Evolutionary conservation across 2,329 filamentous ascomycete genomes (phyloP).

Genomic region (Penicillium expansum): DNA sequence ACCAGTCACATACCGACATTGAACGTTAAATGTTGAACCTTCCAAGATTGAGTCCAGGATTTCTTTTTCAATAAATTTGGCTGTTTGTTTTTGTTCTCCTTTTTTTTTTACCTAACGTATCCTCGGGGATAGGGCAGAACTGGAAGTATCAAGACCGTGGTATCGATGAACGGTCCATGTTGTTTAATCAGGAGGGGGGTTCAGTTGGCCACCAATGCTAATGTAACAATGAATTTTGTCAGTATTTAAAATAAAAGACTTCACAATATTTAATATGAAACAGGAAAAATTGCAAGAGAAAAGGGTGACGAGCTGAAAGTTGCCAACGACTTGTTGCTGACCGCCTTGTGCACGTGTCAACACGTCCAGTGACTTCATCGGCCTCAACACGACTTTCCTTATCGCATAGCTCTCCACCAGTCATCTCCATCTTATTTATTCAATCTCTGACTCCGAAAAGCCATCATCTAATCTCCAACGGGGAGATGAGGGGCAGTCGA

Average conservation of each 20-base stretch:
- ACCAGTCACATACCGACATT: not conserved
- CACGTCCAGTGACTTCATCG: conserved; percentile 22
- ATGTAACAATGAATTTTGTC: not conserved
- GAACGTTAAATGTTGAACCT: not conserved
- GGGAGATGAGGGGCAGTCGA: conserved; percentile 32
- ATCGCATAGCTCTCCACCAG: not conserved
- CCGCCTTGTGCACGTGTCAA: conserved; percentile 25
- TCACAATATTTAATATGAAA: not conserved
- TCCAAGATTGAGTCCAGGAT: not conserved
- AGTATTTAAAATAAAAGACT: not conserved
- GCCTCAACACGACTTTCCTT: conserved; percentile 8
- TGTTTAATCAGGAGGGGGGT: not conserved
- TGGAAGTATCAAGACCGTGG: conserved; percentile 4
- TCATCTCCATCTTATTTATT: not conserved
- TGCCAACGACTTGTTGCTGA: conserved; percentile 11
- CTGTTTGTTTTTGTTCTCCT: not conserved
- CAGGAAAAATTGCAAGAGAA: not conserved
- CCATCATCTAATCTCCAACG: not conserved
- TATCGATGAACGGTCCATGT: not conserved
- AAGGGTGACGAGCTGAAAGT: not conserved
- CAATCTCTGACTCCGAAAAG: not conserved
- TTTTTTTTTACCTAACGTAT: not conserved
- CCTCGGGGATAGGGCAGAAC: not conserved
- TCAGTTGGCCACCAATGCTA: not conserved
- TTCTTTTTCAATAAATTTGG: not conserved